Percentiles rank a stretch among this genome's conserved stretches.
Conservation (phyloP, 2,329 filamentous ascomycete genomes). For the Stagonosporopsis rhizophila region DNA sequence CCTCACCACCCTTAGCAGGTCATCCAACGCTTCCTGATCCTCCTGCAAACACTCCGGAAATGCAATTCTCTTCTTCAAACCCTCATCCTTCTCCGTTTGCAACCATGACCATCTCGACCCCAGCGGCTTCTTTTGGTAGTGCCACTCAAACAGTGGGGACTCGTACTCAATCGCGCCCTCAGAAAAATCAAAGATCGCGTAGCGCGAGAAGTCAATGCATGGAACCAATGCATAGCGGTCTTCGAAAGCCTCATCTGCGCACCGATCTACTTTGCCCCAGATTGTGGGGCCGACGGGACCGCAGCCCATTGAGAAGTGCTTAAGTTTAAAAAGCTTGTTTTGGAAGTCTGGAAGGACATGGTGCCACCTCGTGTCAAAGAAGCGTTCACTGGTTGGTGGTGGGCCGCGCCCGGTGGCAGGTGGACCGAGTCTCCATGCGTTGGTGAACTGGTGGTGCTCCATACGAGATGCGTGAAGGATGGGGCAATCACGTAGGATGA, state of each 20-base stretch:
- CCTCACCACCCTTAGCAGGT: neutral
- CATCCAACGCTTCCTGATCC: constrained; percentile 6
- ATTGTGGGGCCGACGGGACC: neutral
- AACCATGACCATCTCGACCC: neutral
- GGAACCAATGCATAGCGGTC: neutral
- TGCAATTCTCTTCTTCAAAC: neutral
- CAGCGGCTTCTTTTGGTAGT: neutral
- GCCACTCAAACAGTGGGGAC: neutral
- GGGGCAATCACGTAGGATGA: constrained; percentile 56
- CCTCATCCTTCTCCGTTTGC: constrained; percentile 1
- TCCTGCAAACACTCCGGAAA: constrained; percentile 11
- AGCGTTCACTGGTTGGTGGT: neutral
- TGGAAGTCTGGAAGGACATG: neutral
- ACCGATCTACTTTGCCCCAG: neutral
- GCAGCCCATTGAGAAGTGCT: constrained; percentile 12
- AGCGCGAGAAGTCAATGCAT: constrained; percentile 2
- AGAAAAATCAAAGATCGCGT: constrained; percentile 1
- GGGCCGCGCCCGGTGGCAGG: neutral
- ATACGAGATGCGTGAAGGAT: constrained; percentile 34
- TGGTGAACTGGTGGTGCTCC: constrained; percentile 1
- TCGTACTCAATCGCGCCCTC: neutral
- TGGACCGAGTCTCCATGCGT: neutral
- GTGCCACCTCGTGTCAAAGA: constrained; percentile 10
- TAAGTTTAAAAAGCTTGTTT: neutral
- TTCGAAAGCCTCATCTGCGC: neutral